Evolutionary conservation across 768 basidiomycete genomes (phyloP).

Genomic region (Suillus placidus): DNA sequence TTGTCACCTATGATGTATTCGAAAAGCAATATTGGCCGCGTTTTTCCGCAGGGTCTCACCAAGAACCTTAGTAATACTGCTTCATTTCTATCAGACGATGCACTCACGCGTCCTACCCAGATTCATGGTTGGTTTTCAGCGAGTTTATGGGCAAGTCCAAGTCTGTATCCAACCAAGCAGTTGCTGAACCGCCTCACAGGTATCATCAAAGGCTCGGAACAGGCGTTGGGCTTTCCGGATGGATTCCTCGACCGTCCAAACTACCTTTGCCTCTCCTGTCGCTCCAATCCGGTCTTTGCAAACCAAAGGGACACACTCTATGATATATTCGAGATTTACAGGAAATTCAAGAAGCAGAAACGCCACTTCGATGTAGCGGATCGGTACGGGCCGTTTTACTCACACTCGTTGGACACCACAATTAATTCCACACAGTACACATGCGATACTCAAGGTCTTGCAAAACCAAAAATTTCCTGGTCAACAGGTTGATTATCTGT

Average conservation of each 20-base stretch:
- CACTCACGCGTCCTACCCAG: constrained; percentile 36
- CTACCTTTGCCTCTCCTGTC: constrained; percentile 52
- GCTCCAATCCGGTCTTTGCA: constrained; percentile 59
- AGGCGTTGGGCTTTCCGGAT: constrained; percentile 36
- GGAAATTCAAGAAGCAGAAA: constrained; percentile 44
- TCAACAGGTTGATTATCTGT: constrained; percentile 58
- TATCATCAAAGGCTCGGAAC: constrained; percentile 69
- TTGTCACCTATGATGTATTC: constrained; percentile 53
- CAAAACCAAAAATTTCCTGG: constrained; percentile 25
- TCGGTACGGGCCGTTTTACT: constrained; percentile 39
- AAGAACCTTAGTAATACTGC: constrained; percentile 52
- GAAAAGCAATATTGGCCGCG: constrained; percentile 58
- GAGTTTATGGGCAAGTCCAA: constrained; percentile 60
- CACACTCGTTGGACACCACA: background rate
- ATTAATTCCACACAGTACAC: constrained; percentile 44
- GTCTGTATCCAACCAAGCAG: background rate
- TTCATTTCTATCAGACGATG: background rate
- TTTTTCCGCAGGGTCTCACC: constrained; percentile 50
- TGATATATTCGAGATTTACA: constrained; percentile 54
- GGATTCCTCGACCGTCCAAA: constrained; percentile 45
- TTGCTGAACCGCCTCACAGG: constrained; percentile 33
- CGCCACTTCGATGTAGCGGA: constrained; percentile 61
- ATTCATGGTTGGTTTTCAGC: constrained; percentile 62
- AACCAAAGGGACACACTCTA: constrained; percentile 52
- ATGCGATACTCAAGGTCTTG: constrained; percentile 46